Evolutionary conservation across 257 asterid genomes (phyloP).

Genomic region (Datura wrightii): DNA sequence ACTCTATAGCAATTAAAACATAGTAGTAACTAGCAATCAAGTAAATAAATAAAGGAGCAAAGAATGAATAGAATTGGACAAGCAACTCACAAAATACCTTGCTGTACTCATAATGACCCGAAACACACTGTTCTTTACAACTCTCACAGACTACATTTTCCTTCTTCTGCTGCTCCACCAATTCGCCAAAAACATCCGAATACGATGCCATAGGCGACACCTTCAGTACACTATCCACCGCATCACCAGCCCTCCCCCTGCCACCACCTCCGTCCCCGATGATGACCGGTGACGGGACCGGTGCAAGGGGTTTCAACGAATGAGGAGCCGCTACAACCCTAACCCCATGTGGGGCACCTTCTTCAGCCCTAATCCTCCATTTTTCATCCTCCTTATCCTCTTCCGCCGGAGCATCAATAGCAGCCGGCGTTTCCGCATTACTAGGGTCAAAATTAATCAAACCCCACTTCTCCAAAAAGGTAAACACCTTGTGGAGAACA

Average conservation of each 20-base stretch:
- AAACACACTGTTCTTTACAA: slow-evolving; percentile 69
- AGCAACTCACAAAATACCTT: slow-evolving; percentile 54
- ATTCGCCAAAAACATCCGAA: slow-evolving; percentile 75
- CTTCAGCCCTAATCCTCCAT: slow-evolving; percentile 82
- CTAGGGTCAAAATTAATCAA: slow-evolving; percentile 69
- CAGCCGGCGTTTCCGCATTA: slow-evolving; percentile 26
- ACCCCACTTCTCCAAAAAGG: slow-evolving; percentile 90
- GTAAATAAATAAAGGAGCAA: not conserved
- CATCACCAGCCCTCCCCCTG: slow-evolving; percentile 52
- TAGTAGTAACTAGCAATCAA: not conserved
- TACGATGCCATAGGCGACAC: slow-evolving; percentile 82
- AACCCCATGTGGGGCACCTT: slow-evolving; percentile 94
- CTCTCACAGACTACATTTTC: slow-evolving; percentile 58
- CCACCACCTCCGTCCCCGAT: slow-evolving; percentile 35
- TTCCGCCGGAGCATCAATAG: slow-evolving; percentile 37
- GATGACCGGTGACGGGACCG: slow-evolving; percentile 51
- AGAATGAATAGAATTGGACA: not conserved
- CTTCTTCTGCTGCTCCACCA: slow-evolving; percentile 56
- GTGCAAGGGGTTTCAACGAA: slow-evolving; percentile 67
- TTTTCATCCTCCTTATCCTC: slow-evolving; percentile 61
- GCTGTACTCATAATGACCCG: slow-evolving; percentile 49
- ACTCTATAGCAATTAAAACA: not conserved
- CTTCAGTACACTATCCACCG: slow-evolving; percentile 60
- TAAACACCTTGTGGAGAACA: slow-evolving; percentile 77
- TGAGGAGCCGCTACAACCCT: slow-evolving; percentile 92